These are phyloP conservation scores for Ophiostoma ips DNA, from an alignment of 2,329 filamentous ascomycete species.

Conservation along the genomic window DNA sequence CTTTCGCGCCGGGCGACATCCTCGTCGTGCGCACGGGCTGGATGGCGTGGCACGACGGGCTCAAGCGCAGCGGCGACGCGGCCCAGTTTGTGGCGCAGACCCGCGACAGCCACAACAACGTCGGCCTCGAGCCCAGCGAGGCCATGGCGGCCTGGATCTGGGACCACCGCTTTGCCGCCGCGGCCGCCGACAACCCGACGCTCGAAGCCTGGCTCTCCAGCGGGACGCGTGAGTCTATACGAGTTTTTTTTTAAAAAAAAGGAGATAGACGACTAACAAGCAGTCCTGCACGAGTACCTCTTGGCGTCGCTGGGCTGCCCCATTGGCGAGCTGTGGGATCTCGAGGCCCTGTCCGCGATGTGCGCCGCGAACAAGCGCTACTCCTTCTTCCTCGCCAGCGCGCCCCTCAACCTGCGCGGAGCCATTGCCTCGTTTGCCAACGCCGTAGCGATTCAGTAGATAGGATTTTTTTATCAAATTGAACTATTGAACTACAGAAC, in stretches of 20 bases:
- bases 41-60: conserved; percentile 41
- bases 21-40: conserved; percentile 51
- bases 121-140: conserved; percentile 25
- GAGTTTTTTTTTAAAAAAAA: neutral
- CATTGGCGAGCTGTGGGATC: conserved; percentile 2
- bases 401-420: neutral
- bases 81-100: neutral
- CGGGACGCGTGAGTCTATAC: neutral
- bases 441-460: conserved; percentile 2
- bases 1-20: conserved; percentile 51
- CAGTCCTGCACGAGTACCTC: conserved; percentile 1
- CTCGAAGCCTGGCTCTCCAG: conserved; percentile 29
- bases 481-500: conserved; percentile 30
- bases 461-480: neutral
- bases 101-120: neutral
- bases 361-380: conserved; percentile 1
- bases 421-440: conserved; percentile 3
- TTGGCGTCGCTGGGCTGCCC: conserved; percentile 1
- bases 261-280: neutral
- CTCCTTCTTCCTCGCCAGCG: conserved; percentile 4
- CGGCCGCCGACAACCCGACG: conserved; percentile 41
- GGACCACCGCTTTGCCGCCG: conserved; percentile 37
- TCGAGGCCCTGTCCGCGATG: neutral
- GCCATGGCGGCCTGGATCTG: conserved; percentile 42
- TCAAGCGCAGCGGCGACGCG: conserved; percentile 15